Base-by-base conservation (phyloP, 2,329 filamentous ascomycete species). In the Fusarium equiseti region DNA sequence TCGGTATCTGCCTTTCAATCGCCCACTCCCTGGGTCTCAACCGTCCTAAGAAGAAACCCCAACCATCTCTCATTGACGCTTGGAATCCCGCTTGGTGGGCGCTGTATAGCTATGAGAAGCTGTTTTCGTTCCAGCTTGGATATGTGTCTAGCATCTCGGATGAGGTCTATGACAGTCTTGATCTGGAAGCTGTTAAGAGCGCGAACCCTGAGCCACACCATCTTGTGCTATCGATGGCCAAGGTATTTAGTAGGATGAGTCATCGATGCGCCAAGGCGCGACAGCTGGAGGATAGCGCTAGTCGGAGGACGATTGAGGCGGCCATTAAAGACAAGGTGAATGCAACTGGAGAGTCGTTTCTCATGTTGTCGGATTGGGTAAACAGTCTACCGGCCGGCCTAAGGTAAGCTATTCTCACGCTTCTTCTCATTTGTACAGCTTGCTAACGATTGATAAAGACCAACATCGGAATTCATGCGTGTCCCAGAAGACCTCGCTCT, bases 51-150 rank as follows among this genome's bases (percentile, higher is more conserved):
- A 64, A 22, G 1, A 59, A 9, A 0, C 9, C 24, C 15, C 43
- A 20, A 7, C 16, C 24, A 0, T n/a, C 35, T 0, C 32, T 38
- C 0, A 55, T 40, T 0, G 59, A 64, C 0, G 48, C 59, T 0
- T 64, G 61, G 61, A 64, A 18, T 16, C 59, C 61, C 0, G 29
- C 29, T 0, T 64, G 61, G 61, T 64, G 61, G 59, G 59, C 50
- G 4, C 5, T 64, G 0, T 64, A 64, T 2, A 58, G 50, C 15
- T 64, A 64, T 3, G 61, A 64, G 20, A 64, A 64, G 18, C 3
- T 64, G 0, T 64, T 64, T 10, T 64, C 61, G 0, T 64, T 64
- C 12, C 61, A 64, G 8, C 26, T 64, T 1, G 61, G 61, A 3
- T 64, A 58, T 2, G 61, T 50, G 0, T 64, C 61, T 0, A 58